Evolutionary conservation across 305 asterid species (phyloP), one percentile per base, ranked within the genome.

Genomic region (Fraxinus greggii): DNA sequence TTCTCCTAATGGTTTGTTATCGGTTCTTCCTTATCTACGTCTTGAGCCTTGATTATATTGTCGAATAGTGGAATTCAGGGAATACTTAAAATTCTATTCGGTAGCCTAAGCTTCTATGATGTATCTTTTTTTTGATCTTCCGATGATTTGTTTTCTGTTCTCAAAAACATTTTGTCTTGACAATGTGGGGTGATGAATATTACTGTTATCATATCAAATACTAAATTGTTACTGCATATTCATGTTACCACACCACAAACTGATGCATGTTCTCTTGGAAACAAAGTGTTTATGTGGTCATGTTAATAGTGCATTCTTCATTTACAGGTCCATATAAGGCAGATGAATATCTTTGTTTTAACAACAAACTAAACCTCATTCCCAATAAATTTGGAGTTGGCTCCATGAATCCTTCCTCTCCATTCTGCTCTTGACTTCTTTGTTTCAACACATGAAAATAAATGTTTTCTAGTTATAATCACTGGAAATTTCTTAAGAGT

Each of bases 1-100:
- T 90, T 95, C 98, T 86, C 97, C 99, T 48, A 92, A 86, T 84
- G 99, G 98, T 95, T 87, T 65, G 95, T 88, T 51, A 51, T 83
- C 81, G 15, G 2, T 81, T 84, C 83, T 82, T 35, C 79, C 42
- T 77, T 79, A 9, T 81, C 40, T 61, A 23, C 63, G 76, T 83
- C 78, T 81, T 21, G 1, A 10, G 74, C 59, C 82, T 79, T 54
- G 40, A 21, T 51, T 38, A 8, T 73, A 33, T 75, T 81, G 54
- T 77, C 3, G 23, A 35, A 40, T 78, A 72, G 69, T 78, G 7
- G 29, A 4, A 61, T 81, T 51, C 59, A 33, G 69, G 72, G 79
- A 80, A 65, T 78, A 82, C 77, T 17, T 76, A 72, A 77, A 36
- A 21, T n/a, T 69, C 35, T 82, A 63, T 28, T 77, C 40, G 76